phyloP scores from a whole-genome alignment of 2,329 filamentous ascomycete genomes.

The Monosporascus cannonballus region DNA sequence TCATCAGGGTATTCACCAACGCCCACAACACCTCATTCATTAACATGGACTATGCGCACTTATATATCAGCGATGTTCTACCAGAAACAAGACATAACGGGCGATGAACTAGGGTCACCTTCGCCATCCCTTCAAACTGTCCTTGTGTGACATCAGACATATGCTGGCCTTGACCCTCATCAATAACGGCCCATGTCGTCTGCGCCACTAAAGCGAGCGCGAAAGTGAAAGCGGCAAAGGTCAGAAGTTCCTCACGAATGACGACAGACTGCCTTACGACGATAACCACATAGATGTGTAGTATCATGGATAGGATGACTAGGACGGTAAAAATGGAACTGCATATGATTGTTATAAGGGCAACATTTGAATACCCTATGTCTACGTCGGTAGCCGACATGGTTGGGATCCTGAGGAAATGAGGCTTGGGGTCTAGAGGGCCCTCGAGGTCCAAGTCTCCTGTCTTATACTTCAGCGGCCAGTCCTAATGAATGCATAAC shows the following conservation, averaged over 20 bases:
- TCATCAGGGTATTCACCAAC: constrained; percentile 5
- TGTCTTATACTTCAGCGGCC: too few relatives aligned
- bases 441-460: too few relatives aligned
- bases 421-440: too few relatives aligned
- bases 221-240: background rate
- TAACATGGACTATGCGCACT: constrained; percentile 3
- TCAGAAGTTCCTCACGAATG: background rate
- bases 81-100: too few relatives aligned
- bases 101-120: constrained; percentile 1
- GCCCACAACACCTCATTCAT: constrained; percentile 5
- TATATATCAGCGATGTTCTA: too few relatives aligned
- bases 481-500: too few relatives aligned
- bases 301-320: constrained; percentile 1
- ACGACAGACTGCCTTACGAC: background rate
- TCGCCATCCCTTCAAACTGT: constrained; percentile 4
- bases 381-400: too few relatives aligned
- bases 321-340: constrained; percentile 3
- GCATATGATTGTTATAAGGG: constrained; percentile 21
- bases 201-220: constrained; percentile 5
- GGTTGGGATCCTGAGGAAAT: too few relatives aligned
- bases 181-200: constrained; percentile 8
- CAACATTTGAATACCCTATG: constrained; percentile 18
- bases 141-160: constrained; percentile 2
- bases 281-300: background rate
- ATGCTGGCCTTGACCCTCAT: constrained; percentile 9